Base-by-base conservation (phyloP, 1,139 yeast genomes). In the Arxiozyma bovina region DNA sequence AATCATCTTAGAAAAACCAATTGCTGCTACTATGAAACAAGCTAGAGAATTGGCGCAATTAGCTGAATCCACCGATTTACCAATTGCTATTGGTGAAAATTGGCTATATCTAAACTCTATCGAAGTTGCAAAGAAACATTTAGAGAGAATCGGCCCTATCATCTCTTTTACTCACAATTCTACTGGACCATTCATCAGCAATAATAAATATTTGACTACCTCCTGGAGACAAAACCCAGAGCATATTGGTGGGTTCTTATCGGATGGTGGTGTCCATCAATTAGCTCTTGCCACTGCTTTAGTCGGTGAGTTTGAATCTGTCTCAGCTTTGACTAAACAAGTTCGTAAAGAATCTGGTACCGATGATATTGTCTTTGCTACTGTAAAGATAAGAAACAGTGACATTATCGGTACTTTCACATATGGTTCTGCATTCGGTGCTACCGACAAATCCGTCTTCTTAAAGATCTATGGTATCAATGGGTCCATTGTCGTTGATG, bases 201-300 rank as follows among this genome's bases (percentile, higher is more conserved):
- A 74, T 55, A 83, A 79, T 72, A 82, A 85, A 68, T 90, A 88
- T 69, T 73, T 84, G 59, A 72, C 76, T 43, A 86, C 93, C 7
- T 64, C 86, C 9, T 90, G 98, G 98, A 83, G 98, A 77, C 79
- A 78, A 67, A 77, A 83, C 56, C 97, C 97, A 42, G 85, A 88
- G 69, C 97, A 90, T 67, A 79, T 89, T 60, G 97, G 97, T 55
- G 97, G 97, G 0, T 89, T 77, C 71, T 76, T 90, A 63, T 83
- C 93, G 60, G 98, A 90, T 67, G 96, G 96, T 63, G 97, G 97
- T 68, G 98, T 90, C 17, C 98, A 90, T 72, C 96, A 90, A 71
- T 74, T 90, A 70, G 96, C 96, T 3, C 74, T 88, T 48, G 78
- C 90, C 63, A 88, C 96, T 11, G 89, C 81, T 58, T 82, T 88